These are phyloP conservation scores for Prinsepia uniflora DNA, from an alignment of 306 rosid genomes.

Conservation along the genomic window DNA sequence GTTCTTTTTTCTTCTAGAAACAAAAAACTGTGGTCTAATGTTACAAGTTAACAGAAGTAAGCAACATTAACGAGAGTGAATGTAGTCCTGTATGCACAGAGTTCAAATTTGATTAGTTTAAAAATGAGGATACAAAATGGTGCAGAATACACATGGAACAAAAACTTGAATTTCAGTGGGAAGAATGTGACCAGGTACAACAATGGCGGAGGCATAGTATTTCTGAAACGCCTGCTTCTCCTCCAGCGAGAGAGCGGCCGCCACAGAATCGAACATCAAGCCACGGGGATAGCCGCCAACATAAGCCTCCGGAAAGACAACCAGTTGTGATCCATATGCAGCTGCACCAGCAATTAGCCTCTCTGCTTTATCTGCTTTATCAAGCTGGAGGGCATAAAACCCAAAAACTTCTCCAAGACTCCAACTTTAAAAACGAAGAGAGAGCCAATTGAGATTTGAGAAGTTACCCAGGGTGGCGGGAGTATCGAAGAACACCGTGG, in stretches of 20 bases:
- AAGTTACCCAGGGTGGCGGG: slow-evolving; percentile 63
- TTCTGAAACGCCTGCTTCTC: slow-evolving; percentile 4
- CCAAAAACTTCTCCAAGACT: neutral
- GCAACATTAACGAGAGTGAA: too few species aligned
- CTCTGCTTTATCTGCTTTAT: slow-evolving; percentile 25
- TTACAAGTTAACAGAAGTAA: too few species aligned
- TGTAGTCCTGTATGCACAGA: too few species aligned
- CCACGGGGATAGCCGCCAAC: slow-evolving; percentile 21
- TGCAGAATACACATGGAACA: neutral
- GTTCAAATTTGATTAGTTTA: too few species aligned
- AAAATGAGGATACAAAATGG: too few species aligned
- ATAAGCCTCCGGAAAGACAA: slow-evolving; percentile 25
- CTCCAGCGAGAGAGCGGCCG: neutral
- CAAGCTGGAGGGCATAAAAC: neutral
- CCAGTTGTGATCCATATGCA: slow-evolving; percentile 19
- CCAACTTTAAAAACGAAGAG: neutral
- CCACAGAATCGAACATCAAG: slow-evolving; percentile 11
- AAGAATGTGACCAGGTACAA: slow-evolving; percentile 20
- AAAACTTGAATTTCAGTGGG: neutral
- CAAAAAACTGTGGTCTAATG: too few species aligned
- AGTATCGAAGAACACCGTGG: slow-evolving; percentile 72
- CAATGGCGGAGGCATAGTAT: slow-evolving; percentile 20
- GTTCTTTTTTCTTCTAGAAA: too few species aligned
- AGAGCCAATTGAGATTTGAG: neutral
- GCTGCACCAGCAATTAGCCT: slow-evolving; percentile 20